Evolutionary conservation across 164 flowering plant species (phyloP), one percentile per base, ranked within the genome.

Genomic region (Annona squamosa): DNA sequence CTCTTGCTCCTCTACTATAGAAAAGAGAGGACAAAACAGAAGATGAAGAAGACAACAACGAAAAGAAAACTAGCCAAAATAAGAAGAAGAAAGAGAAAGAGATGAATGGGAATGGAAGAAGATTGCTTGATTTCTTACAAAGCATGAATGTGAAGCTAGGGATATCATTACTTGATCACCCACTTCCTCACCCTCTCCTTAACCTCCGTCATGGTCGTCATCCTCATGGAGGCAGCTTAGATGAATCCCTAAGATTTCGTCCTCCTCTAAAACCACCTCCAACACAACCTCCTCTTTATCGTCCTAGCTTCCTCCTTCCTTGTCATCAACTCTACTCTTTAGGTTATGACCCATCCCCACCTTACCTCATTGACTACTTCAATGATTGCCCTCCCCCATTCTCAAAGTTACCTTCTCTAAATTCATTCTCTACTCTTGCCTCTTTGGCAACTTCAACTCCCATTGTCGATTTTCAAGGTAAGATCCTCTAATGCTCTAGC

Each of bases 141-240:
- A 84, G 87, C 46, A 90, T 87, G 66, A 89, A 85, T 37, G 92
- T 91, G 47, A 89, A 89, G 68, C 74, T 91, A 13, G 92, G 91
- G 4, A 26, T 89, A 88, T 68, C 93, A 91, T 47, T 86, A 89
- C 75, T 46, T 88, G 48, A 80, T 89, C 0, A 78, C 88, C 18
- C 83, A 91, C 72, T 75, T 91, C 0, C 69, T 86, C 71, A 85
- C 87, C 1, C 88, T 91, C 57, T 82, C 81, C 12, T 72, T 89
- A 12, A 73, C 87, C 71, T 93, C 97, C 10, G 47, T 88, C n/a
- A 85, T 86, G 75, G 80, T 79, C 2, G 81, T 85, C 61, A 70
- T 82, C 2, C 41, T 84, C 46, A 3, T 86, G 46, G 81, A 89
- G 64, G 87, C 77, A 1, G 82, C 85, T 0, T 85, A 76, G 41